phyloP scores from a whole-genome alignment of 2,329 filamentous ascomycete genomes.

The Paraphoma sp. region DNA sequence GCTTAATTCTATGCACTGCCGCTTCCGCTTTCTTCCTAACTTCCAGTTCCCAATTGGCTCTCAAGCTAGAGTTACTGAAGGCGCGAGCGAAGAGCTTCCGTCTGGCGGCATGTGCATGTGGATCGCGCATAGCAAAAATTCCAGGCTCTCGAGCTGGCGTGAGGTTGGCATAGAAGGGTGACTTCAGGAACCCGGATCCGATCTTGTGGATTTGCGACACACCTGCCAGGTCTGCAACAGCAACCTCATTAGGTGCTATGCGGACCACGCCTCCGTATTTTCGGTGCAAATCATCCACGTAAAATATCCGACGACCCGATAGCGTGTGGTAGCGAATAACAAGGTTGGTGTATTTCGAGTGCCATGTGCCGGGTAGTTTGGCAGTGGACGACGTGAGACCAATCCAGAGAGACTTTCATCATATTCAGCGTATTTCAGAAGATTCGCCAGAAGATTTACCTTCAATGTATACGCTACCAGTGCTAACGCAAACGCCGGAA shows the following conservation, averaged over 20 bases:
- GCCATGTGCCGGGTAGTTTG: conserved; percentile 39
- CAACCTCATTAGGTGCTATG: conserved; percentile 31
- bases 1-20: conserved; percentile 42
- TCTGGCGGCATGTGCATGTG: conserved; percentile 42
- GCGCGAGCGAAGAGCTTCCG: conserved; percentile 46
- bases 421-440: background rate
- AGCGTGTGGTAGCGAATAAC: conserved; percentile 46
- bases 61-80: conserved; percentile 46
- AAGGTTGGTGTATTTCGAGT: conserved; percentile 36
- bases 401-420: conserved; percentile 1
- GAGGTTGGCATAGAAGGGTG: conserved; percentile 45
- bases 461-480: background rate
- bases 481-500: background rate
- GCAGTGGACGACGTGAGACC: conserved; percentile 9
- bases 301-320: conserved; percentile 46
- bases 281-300: conserved; percentile 47
- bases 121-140: conserved; percentile 49
- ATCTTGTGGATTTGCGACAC: conserved; percentile 42
- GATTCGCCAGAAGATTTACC: background rate
- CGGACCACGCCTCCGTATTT: conserved; percentile 36
- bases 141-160: conserved; percentile 33
- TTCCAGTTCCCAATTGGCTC: conserved; percentile 45
- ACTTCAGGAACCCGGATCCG: conserved; percentile 51
- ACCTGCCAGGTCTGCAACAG: conserved; percentile 23
- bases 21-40: conserved; percentile 42